phyloP scores from a whole-genome alignment of 2,329 filamentous ascomycete genomes.

The Thielaviopsis ethacetica region DNA sequence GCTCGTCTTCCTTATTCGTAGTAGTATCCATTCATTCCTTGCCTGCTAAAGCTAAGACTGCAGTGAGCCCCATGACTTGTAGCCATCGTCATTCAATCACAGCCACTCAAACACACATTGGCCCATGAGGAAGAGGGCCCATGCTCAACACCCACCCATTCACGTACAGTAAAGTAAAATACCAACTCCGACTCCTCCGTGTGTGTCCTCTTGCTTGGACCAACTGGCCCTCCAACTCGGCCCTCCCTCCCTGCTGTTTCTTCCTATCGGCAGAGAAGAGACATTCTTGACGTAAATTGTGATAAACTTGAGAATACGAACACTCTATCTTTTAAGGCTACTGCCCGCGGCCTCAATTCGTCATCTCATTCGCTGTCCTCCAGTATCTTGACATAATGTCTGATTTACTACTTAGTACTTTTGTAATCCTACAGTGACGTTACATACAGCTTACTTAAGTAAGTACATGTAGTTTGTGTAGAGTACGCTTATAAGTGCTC shows the following conservation, averaged over 20 bases:
- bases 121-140: neutral
- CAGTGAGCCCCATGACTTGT: neutral
- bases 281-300: neutral
- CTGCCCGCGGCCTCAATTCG: no score
- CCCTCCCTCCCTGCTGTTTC: neutral
- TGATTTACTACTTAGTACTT: no score
- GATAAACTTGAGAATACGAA: neutral
- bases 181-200: neutral
- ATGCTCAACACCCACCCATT: neutral
- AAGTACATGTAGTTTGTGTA: no score
- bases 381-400: no score
- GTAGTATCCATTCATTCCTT: slow-evolving; percentile 1
- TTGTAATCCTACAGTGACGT: no score
- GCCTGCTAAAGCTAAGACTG: neutral
- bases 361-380: no score
- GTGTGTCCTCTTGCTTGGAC: neutral
- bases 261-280: neutral
- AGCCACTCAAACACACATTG: neutral
- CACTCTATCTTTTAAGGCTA: neutral
- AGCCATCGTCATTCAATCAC: neutral
- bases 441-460: no score
- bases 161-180: neutral
- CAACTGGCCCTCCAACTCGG: neutral
- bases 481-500: no score
- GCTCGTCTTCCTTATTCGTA: neutral